Conservation (phyloP, 768 basidiomycete species). For the Russula emetica region DNA sequence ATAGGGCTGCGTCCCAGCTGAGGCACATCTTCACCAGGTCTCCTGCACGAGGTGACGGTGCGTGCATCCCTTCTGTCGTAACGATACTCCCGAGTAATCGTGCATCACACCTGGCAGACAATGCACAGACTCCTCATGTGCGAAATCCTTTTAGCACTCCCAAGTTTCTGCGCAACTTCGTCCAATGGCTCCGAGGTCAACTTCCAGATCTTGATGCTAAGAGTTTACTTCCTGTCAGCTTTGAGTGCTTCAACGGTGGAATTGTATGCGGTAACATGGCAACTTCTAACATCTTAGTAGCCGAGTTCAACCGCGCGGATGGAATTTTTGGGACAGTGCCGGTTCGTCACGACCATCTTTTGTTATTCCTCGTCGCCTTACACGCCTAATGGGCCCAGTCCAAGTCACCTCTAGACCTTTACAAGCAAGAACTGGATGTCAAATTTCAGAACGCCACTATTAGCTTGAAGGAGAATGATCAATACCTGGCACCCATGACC, state of each 20-base stretch:
- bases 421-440: conserved; percentile 74
- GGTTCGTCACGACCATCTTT: conserved; percentile 42
- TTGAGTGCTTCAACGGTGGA: conserved; percentile 73
- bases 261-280: conserved; percentile 83
- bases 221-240: conserved; percentile 81
- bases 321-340: conserved; percentile 78
- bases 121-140: background rate
- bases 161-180: conserved; percentile 39
- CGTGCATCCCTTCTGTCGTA: background rate
- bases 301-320: conserved; percentile 70
- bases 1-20: conserved; percentile 28
- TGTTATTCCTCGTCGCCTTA: background rate
- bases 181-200: conserved; percentile 54
- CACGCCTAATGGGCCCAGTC: conserved; percentile 45
- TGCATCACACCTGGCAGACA: background rate
- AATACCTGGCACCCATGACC: conserved; percentile 64
- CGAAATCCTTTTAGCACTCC: conserved; percentile 18
- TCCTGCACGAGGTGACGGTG: conserved; percentile 31
- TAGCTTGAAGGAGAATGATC: conserved; percentile 68
- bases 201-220: conserved; percentile 72
- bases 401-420: conserved; percentile 73
- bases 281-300: conserved; percentile 75
- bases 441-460: conserved; percentile 63
- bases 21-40: conserved; percentile 34
- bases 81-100: background rate